Evolutionary conservation across 495 filamentous ascomycete species (phyloP).

Genomic region (Lasiosphaeris hirsuta): DNA sequence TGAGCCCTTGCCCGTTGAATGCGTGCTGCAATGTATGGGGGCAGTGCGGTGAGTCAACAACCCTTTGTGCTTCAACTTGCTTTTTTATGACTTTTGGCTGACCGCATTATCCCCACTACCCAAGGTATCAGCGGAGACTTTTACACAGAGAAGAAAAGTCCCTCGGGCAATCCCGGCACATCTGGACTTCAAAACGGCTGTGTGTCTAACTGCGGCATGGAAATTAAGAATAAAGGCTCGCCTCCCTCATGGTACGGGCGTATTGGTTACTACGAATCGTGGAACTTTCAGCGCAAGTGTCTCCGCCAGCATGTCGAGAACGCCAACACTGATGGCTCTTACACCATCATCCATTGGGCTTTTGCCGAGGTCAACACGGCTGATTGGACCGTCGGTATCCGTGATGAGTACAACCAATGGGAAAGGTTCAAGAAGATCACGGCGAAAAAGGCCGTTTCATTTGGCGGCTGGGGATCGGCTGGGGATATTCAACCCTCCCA

Average conservation of each 20-base stretch:
- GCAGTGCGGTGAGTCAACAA: conserved; percentile 27
- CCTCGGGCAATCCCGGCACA: conserved; percentile 38
- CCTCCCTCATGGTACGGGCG: not conserved
- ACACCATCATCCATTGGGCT: conserved; percentile 24
- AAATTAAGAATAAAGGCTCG: conserved; percentile 13
- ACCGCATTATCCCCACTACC: too few relatives aligned
- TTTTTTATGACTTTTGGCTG: too few relatives aligned
- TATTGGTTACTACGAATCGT: conserved; percentile 27
- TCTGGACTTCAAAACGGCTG: conserved; percentile 36
- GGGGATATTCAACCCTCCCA: conserved; percentile 21
- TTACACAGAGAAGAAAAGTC: conserved; percentile 22
- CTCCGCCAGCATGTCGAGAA: conserved; percentile 11
- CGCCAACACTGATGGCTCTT: conserved; percentile 9
- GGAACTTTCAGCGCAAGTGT: conserved; percentile 23
- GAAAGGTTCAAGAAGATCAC: conserved; percentile 15
- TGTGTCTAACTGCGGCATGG: conserved; percentile 42
- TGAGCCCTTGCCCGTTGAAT: conserved; percentile 35
- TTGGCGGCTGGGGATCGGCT: conserved; percentile 37
- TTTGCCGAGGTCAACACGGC: conserved; percentile 14
- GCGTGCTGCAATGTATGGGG: conserved; percentile 41
- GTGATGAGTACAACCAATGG: conserved; percentile 15
- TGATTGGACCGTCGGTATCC: conserved; percentile 8
- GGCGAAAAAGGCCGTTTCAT: conserved; percentile 25
- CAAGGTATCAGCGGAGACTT: conserved; percentile 41
- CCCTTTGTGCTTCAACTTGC: too few relatives aligned